Base-by-base conservation (phyloP, 768 basidiomycete species). In the Stropharia rugosoannulata region DNA sequence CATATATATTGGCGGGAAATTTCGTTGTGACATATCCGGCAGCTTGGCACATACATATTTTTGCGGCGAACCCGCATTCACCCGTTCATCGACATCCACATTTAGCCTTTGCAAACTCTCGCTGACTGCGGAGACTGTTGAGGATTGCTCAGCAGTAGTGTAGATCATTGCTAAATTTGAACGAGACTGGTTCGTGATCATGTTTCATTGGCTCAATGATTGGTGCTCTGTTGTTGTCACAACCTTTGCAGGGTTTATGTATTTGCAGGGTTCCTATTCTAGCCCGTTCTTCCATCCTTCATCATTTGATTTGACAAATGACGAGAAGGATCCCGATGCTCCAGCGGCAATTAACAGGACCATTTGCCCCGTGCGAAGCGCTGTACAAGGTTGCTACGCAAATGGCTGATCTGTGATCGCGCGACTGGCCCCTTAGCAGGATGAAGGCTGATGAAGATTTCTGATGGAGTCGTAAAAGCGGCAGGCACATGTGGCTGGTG, bases 161-260 rank as follows among this genome's bases (percentile, higher is more conserved):
- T 61, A 57, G 60, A 64, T 65, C 64, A 63, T 49, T 58, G 56
- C 59, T 59, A 60, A 59, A 61, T 63, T 62, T 51, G 51, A 42
- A 36, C 18, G 40, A 60, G 63, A 60, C 62, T 60, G 38, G 41
- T 40, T 55, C 19, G 39, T 41, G 55, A 52, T 57, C 51, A 51
- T 49, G 52, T 57, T 55, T 27, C 52, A 41, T 50, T 43, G 35
- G 29, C 49, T 58, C 39, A 27, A 40, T 56, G 57, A 59, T 62
- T 61, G 60, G 60, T 56, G 48, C 40, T 42, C 18, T 51, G 40
- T 54, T 29, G 61, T 62, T 59, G 56, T 55, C 56, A 62, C 51
- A 54, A 51, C 55, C 54, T 18, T 46, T 54, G 55, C 35, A 56
- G 37, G 54, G 49, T 51, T 56, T 54, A 52, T 42, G 46, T 36